Base-by-base conservation (phyloP, 2,329 filamentous ascomycete genomes). In the Aspergillus sp. region DNA sequence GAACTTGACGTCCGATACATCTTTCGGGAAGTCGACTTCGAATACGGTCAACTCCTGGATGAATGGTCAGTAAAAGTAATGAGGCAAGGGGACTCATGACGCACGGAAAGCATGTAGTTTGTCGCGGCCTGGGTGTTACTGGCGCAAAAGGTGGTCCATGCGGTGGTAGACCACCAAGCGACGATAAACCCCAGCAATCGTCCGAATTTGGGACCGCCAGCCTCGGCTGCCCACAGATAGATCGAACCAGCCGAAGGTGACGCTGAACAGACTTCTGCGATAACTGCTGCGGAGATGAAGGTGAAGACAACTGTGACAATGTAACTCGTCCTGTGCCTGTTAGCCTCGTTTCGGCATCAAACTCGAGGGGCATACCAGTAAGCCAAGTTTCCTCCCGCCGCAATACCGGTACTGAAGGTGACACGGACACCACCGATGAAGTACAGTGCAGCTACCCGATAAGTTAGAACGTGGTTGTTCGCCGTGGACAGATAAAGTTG, bases 141-240 rank as follows among this genome's bases (percentile, higher is more conserved):
- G 3, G 82, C 82, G 69, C 82, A 84, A 59, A 84, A 84, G 0
- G 82, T 87, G 2, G 85, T 87, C 85, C 85, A 87, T 1, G 85
- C 85, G 0, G 85, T 87, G 0, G 84, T 86, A 67, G 82, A 85
- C 85, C 85, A 87, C 85, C 85, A 87, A 0, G 85, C 85, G n/a
- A 87, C 85, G n/a, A 86, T 74, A 69, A 86, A 87, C 19, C 85
- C 85, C 57, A 87, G 80, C 0, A 87, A 74, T 30, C 85, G 74
- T n/a, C 85, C 84, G 65, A 78, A 87, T 23, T 78, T 78, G 28
- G 80, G 82, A 5, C 85, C 85, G 48, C 84, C 85, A 19, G 84
- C 78, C 66, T 87, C 85, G 46, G 85, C 85, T n/a, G 85, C 85
- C 85, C 85, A 87, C 19, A 87, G 79, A 63, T 87, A 87, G 68